These are phyloP conservation scores for Phyllosticta citriasiana DNA, from an alignment of 2,329 filamentous ascomycete species.

Conservation along the genomic window DNA sequence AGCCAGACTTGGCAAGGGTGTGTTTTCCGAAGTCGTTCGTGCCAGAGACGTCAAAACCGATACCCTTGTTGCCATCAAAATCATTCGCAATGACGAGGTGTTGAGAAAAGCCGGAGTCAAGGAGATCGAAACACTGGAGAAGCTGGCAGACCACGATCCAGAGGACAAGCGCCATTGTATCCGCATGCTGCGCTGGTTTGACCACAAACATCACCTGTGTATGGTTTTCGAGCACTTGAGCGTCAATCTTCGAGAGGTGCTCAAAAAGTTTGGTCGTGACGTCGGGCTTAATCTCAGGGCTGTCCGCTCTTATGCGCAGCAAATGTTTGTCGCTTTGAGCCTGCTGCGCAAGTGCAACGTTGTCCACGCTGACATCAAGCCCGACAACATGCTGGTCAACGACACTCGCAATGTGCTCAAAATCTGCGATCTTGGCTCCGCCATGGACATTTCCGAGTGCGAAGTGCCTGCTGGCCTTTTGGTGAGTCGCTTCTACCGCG, in stretches of 20 bases:
- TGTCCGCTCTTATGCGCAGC: constrained; percentile 80
- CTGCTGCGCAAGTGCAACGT: constrained; percentile 88
- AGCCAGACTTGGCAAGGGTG: constrained; percentile 79
- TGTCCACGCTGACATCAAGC: constrained; percentile 91
- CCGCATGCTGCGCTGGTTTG: constrained; percentile 76
- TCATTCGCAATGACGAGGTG: constrained; percentile 78
- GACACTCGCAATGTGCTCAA: constrained; percentile 78
- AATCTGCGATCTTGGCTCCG: constrained; percentile 94
- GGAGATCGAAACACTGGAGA: constrained; percentile 86
- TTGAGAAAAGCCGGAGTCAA: constrained; percentile 79
- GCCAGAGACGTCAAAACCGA: constrained; percentile 60
- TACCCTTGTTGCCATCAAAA: constrained; percentile 86
- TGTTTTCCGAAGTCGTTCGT: constrained; percentile 93
- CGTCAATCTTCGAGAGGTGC: constrained; percentile 83
- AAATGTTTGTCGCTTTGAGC: constrained; percentile 83
- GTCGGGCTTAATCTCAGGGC: constrained; percentile 84
- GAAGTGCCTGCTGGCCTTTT: constrained; percentile 82
- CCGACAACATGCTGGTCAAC: constrained; percentile 92
- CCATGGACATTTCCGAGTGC: constrained; percentile 75
- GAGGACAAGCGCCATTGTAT: constrained; percentile 90
- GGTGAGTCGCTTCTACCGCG: constrained; percentile 93
- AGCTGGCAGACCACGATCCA: constrained; percentile 73
- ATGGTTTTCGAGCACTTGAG: constrained; percentile 93
- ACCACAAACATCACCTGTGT: constrained; percentile 90
- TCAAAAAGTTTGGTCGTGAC: constrained; percentile 93